Base-by-base conservation (phyloP, 2,329 filamentous ascomycete species). In the Metarhizium robertsii region DNA sequence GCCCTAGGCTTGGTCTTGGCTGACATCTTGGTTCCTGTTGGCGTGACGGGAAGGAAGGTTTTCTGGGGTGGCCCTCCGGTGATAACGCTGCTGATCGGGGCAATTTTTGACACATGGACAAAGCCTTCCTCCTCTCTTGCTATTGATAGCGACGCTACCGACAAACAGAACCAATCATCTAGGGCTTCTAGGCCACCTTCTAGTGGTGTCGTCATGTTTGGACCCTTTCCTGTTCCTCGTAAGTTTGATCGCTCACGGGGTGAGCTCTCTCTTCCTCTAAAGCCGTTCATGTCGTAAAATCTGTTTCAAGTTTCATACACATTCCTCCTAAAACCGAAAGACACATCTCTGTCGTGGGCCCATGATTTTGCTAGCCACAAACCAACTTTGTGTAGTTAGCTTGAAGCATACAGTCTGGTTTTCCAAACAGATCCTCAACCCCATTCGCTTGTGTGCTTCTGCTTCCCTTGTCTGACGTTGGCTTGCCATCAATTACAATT, bases 171-270 rank as follows among this genome's bases (percentile, higher is more conserved):
- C n/a, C 14, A 42, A 18, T 13, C 40, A 16, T 16, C 14, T 42
- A 6, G 14, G 11, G 43, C 43, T 46, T 20, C 43, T 18, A n/a
- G 43, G 10, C 45, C 36, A 43, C 25, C 47, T 34, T 16, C 43
- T 30, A 8, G 36, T 20, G 20, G 38, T 49, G 59, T 59, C 62
- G 64, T 57, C 62, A 77, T 77, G 74, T 77, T 77, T 62, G 73
- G 73, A 51, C 71, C 67, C 53, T 68, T 76, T 58, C 59, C 71
- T 53, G 66, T 68, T 57, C 65, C 73, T 61, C 64, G 73, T 75
- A 67, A 70, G 73, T 69, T 52, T 34, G 45, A 43, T 36, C 56
- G 4, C 38, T 55, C 30, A 46, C 34, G 30, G 7, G 30, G 10
- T 54, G 14, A 32, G 40, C 16, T 50, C 49, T 18, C 38, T 54